Percentiles rank a stretch among this genome's conserved stretches.
Conservation (phyloP, 345 rosid species). For the Eucalyptus pauciflora region DNA sequence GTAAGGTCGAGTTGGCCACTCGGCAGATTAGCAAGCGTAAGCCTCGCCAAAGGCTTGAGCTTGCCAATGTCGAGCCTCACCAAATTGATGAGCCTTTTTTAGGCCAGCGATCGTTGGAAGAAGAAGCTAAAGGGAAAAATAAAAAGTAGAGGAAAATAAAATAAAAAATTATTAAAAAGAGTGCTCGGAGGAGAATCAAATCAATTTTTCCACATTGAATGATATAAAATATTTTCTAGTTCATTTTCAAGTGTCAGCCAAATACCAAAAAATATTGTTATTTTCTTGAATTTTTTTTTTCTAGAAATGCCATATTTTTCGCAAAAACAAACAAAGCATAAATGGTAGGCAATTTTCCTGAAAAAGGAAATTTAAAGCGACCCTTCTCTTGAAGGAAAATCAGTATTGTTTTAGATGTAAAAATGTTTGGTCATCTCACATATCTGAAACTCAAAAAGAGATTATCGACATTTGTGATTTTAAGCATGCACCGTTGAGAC, state of each 20-base stretch:
- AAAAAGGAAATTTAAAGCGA: not conserved
- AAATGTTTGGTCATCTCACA: not conserved
- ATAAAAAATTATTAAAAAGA: too few relatives aligned
- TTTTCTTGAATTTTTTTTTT: too few relatives aligned
- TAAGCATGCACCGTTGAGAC: not conserved
- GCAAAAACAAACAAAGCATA: rapidly evolving
- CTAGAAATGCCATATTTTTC: too few relatives aligned
- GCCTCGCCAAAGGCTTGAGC: too few relatives aligned
- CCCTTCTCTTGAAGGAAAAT: not conserved
- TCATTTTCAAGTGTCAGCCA: rapidly evolving
- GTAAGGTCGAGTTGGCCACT: too few relatives aligned
- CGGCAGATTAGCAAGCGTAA: rapidly evolving
- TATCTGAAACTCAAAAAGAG: not conserved
- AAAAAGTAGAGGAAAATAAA: too few relatives aligned
- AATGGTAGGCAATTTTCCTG: not conserved
- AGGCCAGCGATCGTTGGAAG: rapidly evolving
- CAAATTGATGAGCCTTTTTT: too few relatives aligned
- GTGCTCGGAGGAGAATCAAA: too few relatives aligned
- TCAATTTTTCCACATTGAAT: rapidly evolving
- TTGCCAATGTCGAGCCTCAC: too few relatives aligned
- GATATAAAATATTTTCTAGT: too few relatives aligned
- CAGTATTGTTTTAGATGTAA: not conserved
- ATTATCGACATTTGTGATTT: not conserved
- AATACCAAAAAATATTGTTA: too few relatives aligned
- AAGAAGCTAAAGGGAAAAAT: too few relatives aligned